Evolutionary conservation across 1,139 yeast species (phyloP).

Genomic region (Scheffersomyces stambukii): DNA sequence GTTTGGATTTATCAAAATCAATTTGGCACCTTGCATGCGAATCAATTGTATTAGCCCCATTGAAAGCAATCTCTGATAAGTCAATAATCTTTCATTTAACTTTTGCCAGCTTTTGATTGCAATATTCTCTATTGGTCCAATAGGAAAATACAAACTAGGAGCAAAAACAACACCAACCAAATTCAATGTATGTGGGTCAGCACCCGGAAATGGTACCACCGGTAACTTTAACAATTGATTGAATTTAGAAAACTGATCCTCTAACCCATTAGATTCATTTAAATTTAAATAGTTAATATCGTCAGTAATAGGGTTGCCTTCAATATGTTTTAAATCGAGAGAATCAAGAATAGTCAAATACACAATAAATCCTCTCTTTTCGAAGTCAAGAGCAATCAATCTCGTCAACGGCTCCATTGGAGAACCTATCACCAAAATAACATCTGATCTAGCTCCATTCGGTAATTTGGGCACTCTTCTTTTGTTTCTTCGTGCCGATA

Average conservation of each 20-base stretch:
- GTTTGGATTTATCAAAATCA: constrained; percentile 41
- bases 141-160: constrained; percentile 62
- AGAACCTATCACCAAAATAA: constrained; percentile 69
- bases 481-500: constrained; percentile 11
- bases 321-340: constrained; percentile 57
- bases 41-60: constrained; percentile 57
- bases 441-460: constrained; percentile 74
- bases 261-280: constrained; percentile 26
- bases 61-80: constrained; percentile 50
- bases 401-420: constrained; percentile 74
- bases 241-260: constrained; percentile 30
- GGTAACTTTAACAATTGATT: constrained; percentile 35
- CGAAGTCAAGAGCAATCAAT: constrained; percentile 67
- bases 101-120: constrained; percentile 51
- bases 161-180: constrained; percentile 59
- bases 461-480: constrained; percentile 60
- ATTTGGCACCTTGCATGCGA: constrained; percentile 42
- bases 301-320: constrained; percentile 52
- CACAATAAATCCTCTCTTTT: constrained; percentile 74
- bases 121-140: constrained; percentile 66
- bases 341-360: constrained; percentile 68
- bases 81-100: constrained; percentile 38
- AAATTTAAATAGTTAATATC: constrained; percentile 44
- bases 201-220: constrained; percentile 49
- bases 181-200: constrained; percentile 46